Percentiles rank a stretch among this genome's conserved stretches.
Conservation (phyloP, 306 rosid genomes). For the Luffa aegyptiaca region DNA sequence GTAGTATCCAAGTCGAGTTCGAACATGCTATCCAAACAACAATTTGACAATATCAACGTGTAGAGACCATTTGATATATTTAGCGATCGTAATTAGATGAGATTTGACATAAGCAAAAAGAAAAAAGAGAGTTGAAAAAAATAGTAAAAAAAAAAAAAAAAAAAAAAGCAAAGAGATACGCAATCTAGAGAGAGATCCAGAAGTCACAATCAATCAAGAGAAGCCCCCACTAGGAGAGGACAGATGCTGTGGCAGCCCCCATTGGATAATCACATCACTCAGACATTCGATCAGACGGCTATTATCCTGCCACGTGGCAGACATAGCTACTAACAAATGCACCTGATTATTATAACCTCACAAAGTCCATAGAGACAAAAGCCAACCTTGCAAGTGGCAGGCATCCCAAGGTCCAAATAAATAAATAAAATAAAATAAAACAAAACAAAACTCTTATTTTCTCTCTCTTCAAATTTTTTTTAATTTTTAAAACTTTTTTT, state of each 20-base stretch:
- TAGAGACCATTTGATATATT: too few relatives aligned
- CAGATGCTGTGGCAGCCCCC: not conserved
- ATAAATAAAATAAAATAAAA: too few relatives aligned
- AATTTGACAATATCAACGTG: too few relatives aligned
- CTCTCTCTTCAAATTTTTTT: too few relatives aligned
- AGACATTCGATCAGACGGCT: not conserved
- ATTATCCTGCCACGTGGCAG: fast-evolving
- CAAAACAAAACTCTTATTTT: too few relatives aligned
- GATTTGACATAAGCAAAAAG: not conserved
- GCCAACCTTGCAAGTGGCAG: not conserved
- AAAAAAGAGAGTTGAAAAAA: too few relatives aligned
- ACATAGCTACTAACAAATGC: not conserved
- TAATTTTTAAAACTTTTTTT: too few relatives aligned
- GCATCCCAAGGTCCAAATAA: not conserved
- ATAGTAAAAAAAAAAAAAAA: too few relatives aligned
- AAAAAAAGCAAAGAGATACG: not conserved
- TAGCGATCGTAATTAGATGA: too few relatives aligned
- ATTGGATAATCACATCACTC: not conserved
- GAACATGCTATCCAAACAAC: too few relatives aligned
- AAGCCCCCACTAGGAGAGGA: not conserved
- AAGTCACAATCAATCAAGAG: not conserved
- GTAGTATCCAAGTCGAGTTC: too few relatives aligned
- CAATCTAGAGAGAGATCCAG: slow-evolving; percentile 3
- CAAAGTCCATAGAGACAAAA: not conserved
- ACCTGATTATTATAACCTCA: not conserved